Percentiles rank a stretch among this genome's conserved stretches.
These are phyloP conservation scores for Termitomyces sp. DNA, from an alignment of 1,284 basidiomycete genomes.

Conservation along the genomic window DNA sequence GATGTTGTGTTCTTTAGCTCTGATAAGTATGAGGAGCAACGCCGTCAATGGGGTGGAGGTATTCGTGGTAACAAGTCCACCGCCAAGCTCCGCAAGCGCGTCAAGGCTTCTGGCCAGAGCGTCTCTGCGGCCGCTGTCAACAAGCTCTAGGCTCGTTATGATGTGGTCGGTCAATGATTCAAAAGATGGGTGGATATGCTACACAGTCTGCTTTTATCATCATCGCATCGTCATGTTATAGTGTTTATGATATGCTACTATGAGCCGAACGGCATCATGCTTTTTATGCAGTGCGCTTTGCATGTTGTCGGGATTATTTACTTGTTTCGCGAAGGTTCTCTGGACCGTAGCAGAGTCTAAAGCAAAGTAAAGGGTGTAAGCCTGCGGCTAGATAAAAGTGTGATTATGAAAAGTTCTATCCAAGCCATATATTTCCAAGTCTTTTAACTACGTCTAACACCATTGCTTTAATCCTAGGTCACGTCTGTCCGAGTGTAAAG, in stretches of 20 bases:
- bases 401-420: too few species aligned
- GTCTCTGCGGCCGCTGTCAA: slow-evolving; percentile 47
- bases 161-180: slow-evolving; percentile 2
- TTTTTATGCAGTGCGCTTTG: slow-evolving; percentile 17
- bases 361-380: too few species aligned
- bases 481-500: slow-evolving; percentile 31
- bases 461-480: too few species aligned
- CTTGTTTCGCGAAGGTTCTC: not conserved
- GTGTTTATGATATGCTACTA: slow-evolving; percentile 10
- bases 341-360: too few species aligned
- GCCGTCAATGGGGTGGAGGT: slow-evolving; percentile 95
- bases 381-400: too few species aligned
- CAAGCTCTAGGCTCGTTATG: slow-evolving; percentile 49
- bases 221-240: slow-evolving; percentile 11
- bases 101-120: slow-evolving; percentile 80
- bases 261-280: slow-evolving; percentile 13
- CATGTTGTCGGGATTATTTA: slow-evolving; percentile 9
- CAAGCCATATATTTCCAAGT: too few species aligned
- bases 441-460: too few species aligned
- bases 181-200: slow-evolving; percentile 13
- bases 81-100: slow-evolving; percentile 91
- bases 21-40: slow-evolving; percentile 93
- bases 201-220: slow-evolving; percentile 2
- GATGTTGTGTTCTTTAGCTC: slow-evolving; percentile 45
- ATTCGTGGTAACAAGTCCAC: slow-evolving; percentile 90